A percentile compares a stretch with the other conserved stretches of the same genome.
Conservation (phyloP, 768 basidiomycete species). For the Boletus sp. region DNA sequence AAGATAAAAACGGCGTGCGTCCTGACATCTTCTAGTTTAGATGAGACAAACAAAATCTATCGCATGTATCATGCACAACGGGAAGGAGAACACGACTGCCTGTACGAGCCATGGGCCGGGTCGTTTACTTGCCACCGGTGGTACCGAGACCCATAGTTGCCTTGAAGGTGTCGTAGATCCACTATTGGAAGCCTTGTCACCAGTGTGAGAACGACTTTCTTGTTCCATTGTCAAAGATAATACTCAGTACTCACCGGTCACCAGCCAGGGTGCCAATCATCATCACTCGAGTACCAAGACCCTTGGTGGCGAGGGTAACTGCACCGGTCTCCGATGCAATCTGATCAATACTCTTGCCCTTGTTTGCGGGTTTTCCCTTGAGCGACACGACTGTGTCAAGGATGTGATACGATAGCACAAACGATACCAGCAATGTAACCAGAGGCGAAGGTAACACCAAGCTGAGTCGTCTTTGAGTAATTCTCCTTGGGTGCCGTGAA, state of each 20-base stretch:
- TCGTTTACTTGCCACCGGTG: constrained; percentile 80
- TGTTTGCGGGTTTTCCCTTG: constrained; percentile 87
- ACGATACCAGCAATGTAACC: constrained; percentile 96
- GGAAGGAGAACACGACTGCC: neutral
- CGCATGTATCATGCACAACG: constrained; percentile 10
- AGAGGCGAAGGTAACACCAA: constrained; percentile 85
- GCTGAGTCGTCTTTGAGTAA: constrained; percentile 80
- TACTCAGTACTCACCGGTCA: too few relatives aligned
- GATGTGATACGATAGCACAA: constrained; percentile 95
- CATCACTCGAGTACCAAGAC: constrained; percentile 82
- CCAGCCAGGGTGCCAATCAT: constrained; percentile 71
- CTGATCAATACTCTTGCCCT: constrained; percentile 71
- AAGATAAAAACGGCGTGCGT: neutral
- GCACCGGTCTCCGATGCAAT: constrained; percentile 74
- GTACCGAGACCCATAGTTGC: constrained; percentile 80
- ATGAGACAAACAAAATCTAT: constrained; percentile 4
- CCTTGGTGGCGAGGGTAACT: constrained; percentile 69
- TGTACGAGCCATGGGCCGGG: too few relatives aligned
- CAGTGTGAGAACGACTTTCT: neutral
- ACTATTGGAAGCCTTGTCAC: constrained; percentile 79
- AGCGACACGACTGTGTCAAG: constrained; percentile 88
- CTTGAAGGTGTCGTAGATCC: constrained; percentile 92
- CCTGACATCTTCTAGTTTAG: constrained; percentile 15
- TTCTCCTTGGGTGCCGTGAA: constrained; percentile 76
- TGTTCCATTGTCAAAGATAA: neutral